Percentiles rank a stretch among this genome's conserved stretches.
Evolutionary conservation across 2,329 filamentous ascomycete species (phyloP).

Genomic region (Colletotrichum abscissum): DNA sequence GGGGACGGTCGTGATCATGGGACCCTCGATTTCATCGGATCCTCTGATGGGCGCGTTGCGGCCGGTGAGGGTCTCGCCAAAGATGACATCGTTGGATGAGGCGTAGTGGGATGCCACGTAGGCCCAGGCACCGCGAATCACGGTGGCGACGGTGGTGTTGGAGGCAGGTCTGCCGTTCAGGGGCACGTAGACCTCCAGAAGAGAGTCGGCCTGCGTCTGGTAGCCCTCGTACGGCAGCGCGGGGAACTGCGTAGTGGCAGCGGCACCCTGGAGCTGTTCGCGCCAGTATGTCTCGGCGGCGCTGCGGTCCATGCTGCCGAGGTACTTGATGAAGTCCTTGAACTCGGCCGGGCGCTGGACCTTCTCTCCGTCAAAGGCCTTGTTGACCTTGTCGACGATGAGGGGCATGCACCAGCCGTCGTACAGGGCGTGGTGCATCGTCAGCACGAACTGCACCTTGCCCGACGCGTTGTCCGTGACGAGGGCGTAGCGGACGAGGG

Average conservation of each 20-base stretch:
- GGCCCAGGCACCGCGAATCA: conserved; percentile 70
- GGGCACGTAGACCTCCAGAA: conserved; percentile 64
- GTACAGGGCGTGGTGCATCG: conserved; percentile 67
- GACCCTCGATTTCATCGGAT: conserved; percentile 66
- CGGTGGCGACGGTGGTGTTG: conserved; percentile 63
- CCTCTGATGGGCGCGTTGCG: conserved; percentile 61
- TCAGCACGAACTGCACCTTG: conserved; percentile 59
- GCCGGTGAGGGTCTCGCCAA: conserved; percentile 70
- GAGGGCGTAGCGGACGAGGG: conserved; percentile 59
- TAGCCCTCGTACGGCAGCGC: conserved; percentile 58
- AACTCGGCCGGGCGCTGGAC: conserved; percentile 53
- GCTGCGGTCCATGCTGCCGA: conserved; percentile 50
- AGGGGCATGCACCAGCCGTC: conserved; percentile 68
- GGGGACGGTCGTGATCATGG: conserved; percentile 71
- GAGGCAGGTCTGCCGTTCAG: conserved; percentile 45
- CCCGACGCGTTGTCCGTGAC: conserved; percentile 45
- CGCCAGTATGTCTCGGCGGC: conserved; percentile 60
- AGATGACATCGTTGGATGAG: conserved; percentile 63
- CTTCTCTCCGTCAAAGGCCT: conserved; percentile 50
- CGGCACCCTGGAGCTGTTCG: conserved; percentile 56
- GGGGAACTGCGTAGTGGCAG: conserved; percentile 59
- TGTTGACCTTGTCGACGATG: conserved; percentile 60
- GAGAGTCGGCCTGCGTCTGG: conserved; percentile 61
- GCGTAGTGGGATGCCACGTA: conserved; percentile 65
- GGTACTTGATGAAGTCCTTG: conserved; percentile 62